phyloP scores from a whole-genome alignment of 2,329 filamentous ascomycete genomes.

The Pseudogymnoascus sp. region DNA sequence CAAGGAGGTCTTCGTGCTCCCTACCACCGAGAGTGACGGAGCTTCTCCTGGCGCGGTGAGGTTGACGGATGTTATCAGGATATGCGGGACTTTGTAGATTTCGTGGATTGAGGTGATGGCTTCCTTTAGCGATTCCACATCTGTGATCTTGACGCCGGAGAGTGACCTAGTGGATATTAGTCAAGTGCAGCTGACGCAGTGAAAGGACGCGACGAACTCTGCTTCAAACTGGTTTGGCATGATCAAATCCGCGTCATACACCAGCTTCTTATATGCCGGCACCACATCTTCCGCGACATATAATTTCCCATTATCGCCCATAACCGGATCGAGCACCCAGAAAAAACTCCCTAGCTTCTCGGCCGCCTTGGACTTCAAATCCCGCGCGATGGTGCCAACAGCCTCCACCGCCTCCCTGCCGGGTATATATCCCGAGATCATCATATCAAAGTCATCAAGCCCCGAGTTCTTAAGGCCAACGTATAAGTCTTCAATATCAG shows the following conservation, averaged over 20 bases:
- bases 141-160: conserved; percentile 74
- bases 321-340: conserved; percentile 95
- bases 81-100: conserved; percentile 70
- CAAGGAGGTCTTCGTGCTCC: conserved; percentile 56
- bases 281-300: conserved; percentile 91
- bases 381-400: conserved; percentile 75
- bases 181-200: background rate
- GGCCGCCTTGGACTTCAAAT: conserved; percentile 61
- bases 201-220: conserved; percentile 53
- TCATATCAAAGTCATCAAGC: conserved; percentile 84
- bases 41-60: conserved; percentile 49
- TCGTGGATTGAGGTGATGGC: conserved; percentile 74
- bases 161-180: conserved; percentile 53
- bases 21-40: conserved; percentile 62
- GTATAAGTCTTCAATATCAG: conserved; percentile 79
- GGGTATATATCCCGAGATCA: conserved; percentile 91
- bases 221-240: conserved; percentile 96
- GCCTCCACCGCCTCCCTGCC: conserved; percentile 77
- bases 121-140: conserved; percentile 61
- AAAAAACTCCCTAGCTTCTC: conserved; percentile 72
- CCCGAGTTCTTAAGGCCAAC: conserved; percentile 74
- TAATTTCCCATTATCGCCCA: conserved; percentile 89
- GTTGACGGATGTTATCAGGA: conserved; percentile 86
- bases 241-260: conserved; percentile 80
- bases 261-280: conserved; percentile 75